Percentiles rank a stretch among this genome's conserved stretches.
Evolutionary conservation across 805 yeast genomes (phyloP).

Genomic region (Myxozyma vanderwaltii): DNA sequence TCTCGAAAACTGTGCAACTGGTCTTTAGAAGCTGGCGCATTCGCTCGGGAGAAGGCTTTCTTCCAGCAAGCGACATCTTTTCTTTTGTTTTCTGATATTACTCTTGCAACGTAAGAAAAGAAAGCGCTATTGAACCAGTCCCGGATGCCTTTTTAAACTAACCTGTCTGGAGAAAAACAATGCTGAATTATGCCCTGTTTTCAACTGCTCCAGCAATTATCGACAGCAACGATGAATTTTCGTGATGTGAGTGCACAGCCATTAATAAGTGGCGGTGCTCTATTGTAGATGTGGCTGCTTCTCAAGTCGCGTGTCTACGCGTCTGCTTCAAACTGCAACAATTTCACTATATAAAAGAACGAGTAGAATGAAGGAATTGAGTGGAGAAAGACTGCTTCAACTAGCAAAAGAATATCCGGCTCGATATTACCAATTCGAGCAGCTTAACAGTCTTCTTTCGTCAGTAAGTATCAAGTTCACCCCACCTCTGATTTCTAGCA

Average conservation of each 20-base stretch:
- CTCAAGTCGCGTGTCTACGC: neutral
- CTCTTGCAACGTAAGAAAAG: no score
- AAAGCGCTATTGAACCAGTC: no score
- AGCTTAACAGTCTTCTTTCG: conserved; percentile 15
- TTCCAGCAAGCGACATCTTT: conserved; percentile 4
- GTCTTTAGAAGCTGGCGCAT: conserved; percentile 59
- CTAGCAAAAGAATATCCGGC: conserved; percentile 19
- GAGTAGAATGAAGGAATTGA: neutral
- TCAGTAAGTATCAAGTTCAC: conserved; percentile 18
- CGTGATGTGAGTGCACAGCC: conserved; percentile 4
- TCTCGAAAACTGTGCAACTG: conserved; percentile 67
- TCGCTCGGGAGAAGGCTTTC: conserved; percentile 51
- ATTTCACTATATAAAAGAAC: neutral
- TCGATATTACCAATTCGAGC: conserved; percentile 20
- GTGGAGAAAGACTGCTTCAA: neutral
- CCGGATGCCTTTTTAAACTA: no score
- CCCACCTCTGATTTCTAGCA: no score
- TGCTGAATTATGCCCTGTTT: no score
- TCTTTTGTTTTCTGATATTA: neutral
- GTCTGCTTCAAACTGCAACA: neutral
- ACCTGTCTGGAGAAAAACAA: no score
- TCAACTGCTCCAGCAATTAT: no score
- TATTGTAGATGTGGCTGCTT: neutral
- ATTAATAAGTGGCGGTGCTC: neutral
- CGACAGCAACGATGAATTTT: conserved; percentile 3